Percentiles rank a stretch among this genome's conserved stretches.
Conservation (phyloP, 1,284 basidiomycete genomes). For the Boletus semigastroideus region DNA sequence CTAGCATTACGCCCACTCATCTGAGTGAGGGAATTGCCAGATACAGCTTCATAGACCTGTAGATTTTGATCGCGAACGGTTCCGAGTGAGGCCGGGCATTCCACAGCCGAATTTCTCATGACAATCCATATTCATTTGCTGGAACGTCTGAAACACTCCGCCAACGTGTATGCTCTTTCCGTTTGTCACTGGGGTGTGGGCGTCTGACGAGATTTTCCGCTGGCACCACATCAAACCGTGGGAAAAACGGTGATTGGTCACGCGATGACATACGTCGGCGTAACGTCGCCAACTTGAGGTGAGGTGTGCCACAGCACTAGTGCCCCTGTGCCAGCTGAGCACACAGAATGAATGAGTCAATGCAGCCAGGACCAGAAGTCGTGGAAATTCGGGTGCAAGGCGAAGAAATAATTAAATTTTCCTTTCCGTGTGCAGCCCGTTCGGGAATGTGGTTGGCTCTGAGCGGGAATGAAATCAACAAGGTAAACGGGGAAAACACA, state of each 20-base stretch:
- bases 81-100: conserved; percentile 21
- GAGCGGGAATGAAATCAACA: conserved; percentile 31
- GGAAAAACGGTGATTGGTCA: conserved; percentile 25
- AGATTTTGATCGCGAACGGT: conserved; percentile 23
- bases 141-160: conserved; percentile 22
- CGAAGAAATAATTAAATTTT: conserved; percentile 73
- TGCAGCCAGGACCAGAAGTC: conserved; percentile 76
- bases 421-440: conserved; percentile 66
- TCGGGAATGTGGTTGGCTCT: conserved; percentile 87
- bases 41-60: conserved; percentile 8
- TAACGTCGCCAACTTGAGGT: conserved; percentile 23
- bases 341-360: conserved; percentile 71
- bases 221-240: conserved; percentile 26
- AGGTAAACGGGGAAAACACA: conserved; percentile 47
- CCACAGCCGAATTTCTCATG: conserved; percentile 30
- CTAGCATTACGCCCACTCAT: conserved; percentile 28
- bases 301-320: conserved; percentile 24
- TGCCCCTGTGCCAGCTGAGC: conserved; percentile 59
- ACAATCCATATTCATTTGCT: conserved; percentile 31
- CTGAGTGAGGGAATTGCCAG: conserved; percentile 11
- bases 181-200: conserved; percentile 22
- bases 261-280: conserved; percentile 15
- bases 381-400: conserved; percentile 90
- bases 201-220: conserved; percentile 24
- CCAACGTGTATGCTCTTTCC: conserved; percentile 35